phyloP scores from a whole-genome alignment of 306 rosid species.

The Malus orientalis region DNA sequence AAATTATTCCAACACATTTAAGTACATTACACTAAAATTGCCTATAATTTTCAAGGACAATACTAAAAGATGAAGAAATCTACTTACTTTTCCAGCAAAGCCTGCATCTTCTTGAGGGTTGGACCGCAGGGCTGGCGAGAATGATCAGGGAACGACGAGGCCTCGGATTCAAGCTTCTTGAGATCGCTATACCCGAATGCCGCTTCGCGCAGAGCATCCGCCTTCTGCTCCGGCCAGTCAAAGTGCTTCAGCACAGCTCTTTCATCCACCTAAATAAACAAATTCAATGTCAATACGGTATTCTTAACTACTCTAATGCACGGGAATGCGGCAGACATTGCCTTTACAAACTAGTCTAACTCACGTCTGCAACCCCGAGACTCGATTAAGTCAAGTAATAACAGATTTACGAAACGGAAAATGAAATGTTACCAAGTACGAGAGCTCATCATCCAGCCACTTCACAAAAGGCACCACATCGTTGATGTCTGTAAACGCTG shows the following conservation, averaged over 20 bases:
- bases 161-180: slow-evolving; percentile 85
- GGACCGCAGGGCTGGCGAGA: slow-evolving; percentile 76
- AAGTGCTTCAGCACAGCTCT: slow-evolving; percentile 98
- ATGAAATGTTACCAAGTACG: slow-evolving; percentile 56
- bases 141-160: slow-evolving; percentile 65
- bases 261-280: slow-evolving; percentile 67
- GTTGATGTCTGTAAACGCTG: slow-evolving; percentile 68
- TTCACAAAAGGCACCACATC: slow-evolving; percentile 94
- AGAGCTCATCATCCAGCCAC: slow-evolving; percentile 98
- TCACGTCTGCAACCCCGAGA: too few species aligned
- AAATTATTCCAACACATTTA: neutral
- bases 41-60: neutral
- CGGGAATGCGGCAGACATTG: too few species aligned
- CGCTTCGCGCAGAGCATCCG: slow-evolving; percentile 92
- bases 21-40: neutral
- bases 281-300: neutral
- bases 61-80: neutral
- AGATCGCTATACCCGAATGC: slow-evolving; percentile 87
- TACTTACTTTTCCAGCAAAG: slow-evolving; percentile 73
- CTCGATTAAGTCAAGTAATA: too few species aligned
- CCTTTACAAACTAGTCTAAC: too few species aligned
- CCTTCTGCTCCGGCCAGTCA: slow-evolving; percentile 96
- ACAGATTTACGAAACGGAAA: neutral
- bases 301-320: too few species aligned
- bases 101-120: slow-evolving; percentile 92